Conservation (phyloP, 371 early-diverging fungal genomes). For the Paramicrosporidium saccamoebae region DNA sequence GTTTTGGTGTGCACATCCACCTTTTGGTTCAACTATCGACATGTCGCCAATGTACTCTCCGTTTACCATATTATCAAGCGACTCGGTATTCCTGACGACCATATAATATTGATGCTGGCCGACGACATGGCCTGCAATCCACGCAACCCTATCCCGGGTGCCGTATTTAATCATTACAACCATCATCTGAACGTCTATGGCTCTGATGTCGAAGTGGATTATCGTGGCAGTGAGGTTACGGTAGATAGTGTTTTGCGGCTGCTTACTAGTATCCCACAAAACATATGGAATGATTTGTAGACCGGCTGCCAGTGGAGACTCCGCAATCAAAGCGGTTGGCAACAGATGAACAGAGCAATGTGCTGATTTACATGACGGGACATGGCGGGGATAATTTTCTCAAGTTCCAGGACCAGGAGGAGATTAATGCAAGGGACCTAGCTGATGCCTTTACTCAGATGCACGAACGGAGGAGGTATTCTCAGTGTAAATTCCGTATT, state of each 20-base stretch:
- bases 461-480: constrained; percentile 50
- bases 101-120: constrained; percentile 86
- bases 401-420: constrained; percentile 88
- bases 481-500: constrained; percentile 1
- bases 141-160: constrained; percentile 59
- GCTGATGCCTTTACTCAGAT: constrained; percentile 85
- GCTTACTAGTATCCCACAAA: constrained; percentile 24
- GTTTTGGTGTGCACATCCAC: constrained; percentile 80
- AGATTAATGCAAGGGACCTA: constrained; percentile 62
- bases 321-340: constrained; percentile 63
- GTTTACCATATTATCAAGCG: constrained; percentile 90
- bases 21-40: constrained; percentile 88
- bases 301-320: constrained; percentile 30
- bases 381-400: constrained; percentile 90
- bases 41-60: constrained; percentile 75
- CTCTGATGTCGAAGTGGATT: constrained; percentile 79
- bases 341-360: constrained; percentile 70
- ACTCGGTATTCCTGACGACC: constrained; percentile 81
- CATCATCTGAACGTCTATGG: constrained; percentile 58
- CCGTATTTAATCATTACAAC: constrained; percentile 59
- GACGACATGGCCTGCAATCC: constrained; percentile 90
- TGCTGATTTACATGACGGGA: constrained; percentile 84
- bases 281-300: constrained; percentile 4
- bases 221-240: constrained; percentile 87
- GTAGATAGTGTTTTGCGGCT: constrained; percentile 83